These are phyloP conservation scores for Apodospora peruviana DNA, from an alignment of 495 filamentous ascomycete species.

Conservation along the genomic window DNA sequence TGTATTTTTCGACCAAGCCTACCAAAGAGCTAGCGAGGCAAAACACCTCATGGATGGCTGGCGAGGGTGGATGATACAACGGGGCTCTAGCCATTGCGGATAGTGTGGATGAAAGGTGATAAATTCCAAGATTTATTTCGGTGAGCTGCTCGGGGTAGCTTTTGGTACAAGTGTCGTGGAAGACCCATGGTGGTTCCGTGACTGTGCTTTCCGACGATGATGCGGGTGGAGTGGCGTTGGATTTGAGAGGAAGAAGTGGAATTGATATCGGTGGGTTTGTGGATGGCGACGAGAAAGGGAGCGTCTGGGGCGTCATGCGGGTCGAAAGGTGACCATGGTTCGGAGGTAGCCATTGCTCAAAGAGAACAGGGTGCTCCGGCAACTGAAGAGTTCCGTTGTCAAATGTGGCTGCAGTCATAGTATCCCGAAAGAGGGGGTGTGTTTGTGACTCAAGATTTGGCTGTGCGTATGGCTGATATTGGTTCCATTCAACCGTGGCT, in stretches of 20 bases:
- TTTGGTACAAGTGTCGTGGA: neutral
- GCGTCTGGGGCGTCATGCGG: neutral
- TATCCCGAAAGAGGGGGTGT: neutral
- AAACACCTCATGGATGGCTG: slow-evolving; percentile 6
- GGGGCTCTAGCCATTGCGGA: neutral
- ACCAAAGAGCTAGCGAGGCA: slow-evolving; percentile 4
- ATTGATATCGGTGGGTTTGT: neutral
- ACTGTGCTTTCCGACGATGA: neutral
- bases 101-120: neutral
- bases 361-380: no score
- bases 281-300: neutral
- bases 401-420: neutral
- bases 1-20: slow-evolving; percentile 4
- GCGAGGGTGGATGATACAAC: neutral
- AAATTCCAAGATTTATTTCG: slow-evolving; percentile 7
- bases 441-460: neutral
- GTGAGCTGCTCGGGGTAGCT: slow-evolving; percentile 7
- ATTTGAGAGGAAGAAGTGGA: no score
- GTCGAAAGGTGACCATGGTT: neutral
- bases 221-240: neutral
- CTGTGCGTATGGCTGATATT: neutral
- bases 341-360: neutral
- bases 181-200: neutral
- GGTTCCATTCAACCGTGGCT: neutral
- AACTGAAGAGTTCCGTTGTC: no score